Conservation (phyloP, 345 rosid genomes). For the Hypericum androsaemum region DNA sequence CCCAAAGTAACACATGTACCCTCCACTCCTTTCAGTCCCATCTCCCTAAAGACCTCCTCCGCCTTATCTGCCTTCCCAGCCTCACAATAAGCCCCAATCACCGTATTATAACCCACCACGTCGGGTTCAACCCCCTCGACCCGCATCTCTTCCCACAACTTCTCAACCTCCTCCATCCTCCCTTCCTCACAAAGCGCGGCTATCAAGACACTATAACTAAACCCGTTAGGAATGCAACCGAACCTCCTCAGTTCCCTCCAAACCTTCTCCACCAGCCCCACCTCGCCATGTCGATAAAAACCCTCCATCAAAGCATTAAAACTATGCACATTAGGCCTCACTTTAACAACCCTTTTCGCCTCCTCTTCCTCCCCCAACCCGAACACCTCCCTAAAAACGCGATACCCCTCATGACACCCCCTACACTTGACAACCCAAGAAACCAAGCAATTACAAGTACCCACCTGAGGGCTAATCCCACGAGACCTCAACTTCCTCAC, state of each 20-base stretch:
- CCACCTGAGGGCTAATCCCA: conserved; percentile 43
- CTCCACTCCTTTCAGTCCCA: conserved; percentile 45
- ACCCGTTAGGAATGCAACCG: conserved; percentile 36
- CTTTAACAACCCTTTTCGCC: conserved; percentile 19
- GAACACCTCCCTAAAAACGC: conserved; percentile 54
- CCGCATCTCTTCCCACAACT: conserved; percentile 62
- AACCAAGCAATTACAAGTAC: conserved; percentile 55
- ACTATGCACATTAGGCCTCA: conserved; percentile 48
- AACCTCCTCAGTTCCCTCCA: conserved; percentile 54
- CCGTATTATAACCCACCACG: conserved; percentile 49
- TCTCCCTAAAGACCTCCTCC: conserved; percentile 43
- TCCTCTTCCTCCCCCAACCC: conserved; percentile 19
- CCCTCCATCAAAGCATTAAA: conserved; percentile 59
- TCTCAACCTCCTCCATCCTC: conserved; percentile 48
- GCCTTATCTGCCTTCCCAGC: conserved; percentile 44
- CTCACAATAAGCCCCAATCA: conserved; percentile 58
- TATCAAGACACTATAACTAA: conserved; percentile 49
- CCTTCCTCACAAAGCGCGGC: conserved; percentile 42
- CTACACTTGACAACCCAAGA: conserved; percentile 29
- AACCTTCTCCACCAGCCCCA: conserved; percentile 46
- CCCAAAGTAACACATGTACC: conserved; percentile 39
- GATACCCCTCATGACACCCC: conserved; percentile 40
- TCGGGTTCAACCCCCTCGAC: conserved; percentile 36
- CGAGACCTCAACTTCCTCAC: conserved; percentile 48
- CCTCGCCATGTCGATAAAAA: conserved; percentile 45